Evolutionary conservation across 2,329 filamentous ascomycete genomes (phyloP), one percentile per base, ranked within the genome.

Genomic region (Diplocarpon mali): DNA sequence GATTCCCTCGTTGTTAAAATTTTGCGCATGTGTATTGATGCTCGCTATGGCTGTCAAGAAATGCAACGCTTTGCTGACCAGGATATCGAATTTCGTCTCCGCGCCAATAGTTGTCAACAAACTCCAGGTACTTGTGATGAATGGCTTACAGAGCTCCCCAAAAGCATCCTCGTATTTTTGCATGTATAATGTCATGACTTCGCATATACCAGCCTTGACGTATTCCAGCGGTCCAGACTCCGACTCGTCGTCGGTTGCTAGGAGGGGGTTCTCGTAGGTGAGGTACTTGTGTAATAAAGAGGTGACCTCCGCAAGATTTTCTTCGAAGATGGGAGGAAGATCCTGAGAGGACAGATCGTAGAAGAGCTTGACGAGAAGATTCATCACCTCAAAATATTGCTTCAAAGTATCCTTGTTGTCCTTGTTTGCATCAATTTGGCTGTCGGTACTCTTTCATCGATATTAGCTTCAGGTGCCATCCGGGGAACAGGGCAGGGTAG

Each of bases 321-420:
- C 83, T 69, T 98, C 92, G 63, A 98, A 94, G 55, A 92, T 81
- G 2, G 90, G 89, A 13, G 92, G 88, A 56, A 98, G 75, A 64
- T 98, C 92, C 63, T 98, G 93, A 61, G 83, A 95, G n/a, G 89
- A 95, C 42, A 98, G 78, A 65, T 98, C 93, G 67, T 92, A 92
- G 62, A 96, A 80, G 39, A 98, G 80, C 69, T 94, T 94, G 56
- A 95, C 73, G 55, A 94, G 78, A 42, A 96, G 72, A 62, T 90
- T 89, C 51, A 98, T 73, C 2, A 88, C 87, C 52, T 85, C 80
- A 57, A 95, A 89, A 62, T 87, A 85, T 54, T 78, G 77, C 59
- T 81, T 79, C 36, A 98, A 72, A 13, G 72, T 76, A 5, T 75
- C 76, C 58, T 85, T 84, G 63, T 95, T 83, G 64, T 76, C 71